A percentile compares a stretch with the other conserved stretches of the same genome.
Conservation (phyloP, 2,329 filamentous ascomycete genomes). For the Fusarium sp. region DNA sequence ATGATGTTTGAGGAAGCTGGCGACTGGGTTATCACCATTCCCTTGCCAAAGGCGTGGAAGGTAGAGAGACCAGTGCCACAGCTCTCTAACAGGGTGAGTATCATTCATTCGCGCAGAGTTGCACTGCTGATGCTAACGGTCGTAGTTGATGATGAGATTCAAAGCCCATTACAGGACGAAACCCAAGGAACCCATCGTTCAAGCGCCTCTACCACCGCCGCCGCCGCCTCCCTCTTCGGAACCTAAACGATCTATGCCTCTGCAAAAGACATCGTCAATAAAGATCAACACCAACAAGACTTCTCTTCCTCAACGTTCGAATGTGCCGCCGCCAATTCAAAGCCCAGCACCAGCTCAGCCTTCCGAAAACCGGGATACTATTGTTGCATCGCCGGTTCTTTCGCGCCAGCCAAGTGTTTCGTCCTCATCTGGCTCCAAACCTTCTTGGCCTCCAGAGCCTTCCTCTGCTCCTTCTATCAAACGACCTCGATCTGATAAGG, state of each 20-base stretch:
- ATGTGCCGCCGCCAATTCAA: conserved; percentile 6
- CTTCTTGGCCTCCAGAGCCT: conserved; percentile 30
- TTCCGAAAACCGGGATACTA: conserved; percentile 40
- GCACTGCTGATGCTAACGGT: conserved; percentile 30
- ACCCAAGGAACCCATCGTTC: conserved; percentile 44
- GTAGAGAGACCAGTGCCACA: conserved; percentile 49
- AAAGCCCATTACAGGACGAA: conserved; percentile 51
- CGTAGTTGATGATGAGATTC: conserved; percentile 51
- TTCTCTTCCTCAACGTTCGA: conserved; percentile 35
- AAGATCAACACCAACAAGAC: conserved; percentile 52
- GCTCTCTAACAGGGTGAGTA: conserved; percentile 50
- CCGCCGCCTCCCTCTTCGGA: conserved; percentile 33
- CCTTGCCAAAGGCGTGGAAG: conserved; percentile 54
- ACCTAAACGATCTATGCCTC: conserved; percentile 42
- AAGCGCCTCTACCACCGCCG: conserved; percentile 30
- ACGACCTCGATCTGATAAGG: conserved; percentile 51
- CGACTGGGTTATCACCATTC: conserved; percentile 54
- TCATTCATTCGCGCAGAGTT: neutral
- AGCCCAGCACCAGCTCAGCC: conserved; percentile 23
- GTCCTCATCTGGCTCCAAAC: conserved; percentile 34
- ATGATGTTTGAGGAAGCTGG: conserved; percentile 59
- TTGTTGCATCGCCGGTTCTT: conserved; percentile 39
- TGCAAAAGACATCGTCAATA: conserved; percentile 50
- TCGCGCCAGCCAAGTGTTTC: conserved; percentile 41
- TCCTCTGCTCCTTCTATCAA: conserved; percentile 44